Evolutionary conservation across 306 rosid species (phyloP).

Genomic region (Trifolium repens): DNA sequence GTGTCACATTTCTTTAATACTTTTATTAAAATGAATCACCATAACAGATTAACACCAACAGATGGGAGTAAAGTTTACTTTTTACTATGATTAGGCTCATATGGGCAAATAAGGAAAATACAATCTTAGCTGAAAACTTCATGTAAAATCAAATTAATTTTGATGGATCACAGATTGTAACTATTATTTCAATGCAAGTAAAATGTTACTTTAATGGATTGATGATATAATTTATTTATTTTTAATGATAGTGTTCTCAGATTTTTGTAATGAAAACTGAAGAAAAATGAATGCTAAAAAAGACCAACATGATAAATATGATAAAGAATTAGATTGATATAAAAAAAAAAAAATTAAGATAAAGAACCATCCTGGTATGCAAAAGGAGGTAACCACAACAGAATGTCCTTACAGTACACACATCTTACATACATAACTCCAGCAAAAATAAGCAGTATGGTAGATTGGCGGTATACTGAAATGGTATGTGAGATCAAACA

Average conservation of each 20-base stretch:
- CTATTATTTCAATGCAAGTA: not conserved
- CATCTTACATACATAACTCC: too few species aligned
- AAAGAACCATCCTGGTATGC: not conserved
- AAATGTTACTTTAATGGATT: not conserved
- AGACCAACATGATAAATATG: not conserved
- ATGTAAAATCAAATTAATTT: not conserved
- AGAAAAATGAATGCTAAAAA: too few species aligned
- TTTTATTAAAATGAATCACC: not conserved
- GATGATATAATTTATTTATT: too few species aligned
- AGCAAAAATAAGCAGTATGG: not conserved
- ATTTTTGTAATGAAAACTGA: not conserved
- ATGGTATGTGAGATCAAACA: not conserved
- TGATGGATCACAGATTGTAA: not conserved
- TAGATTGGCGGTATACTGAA: not conserved
- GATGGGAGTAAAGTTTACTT: not conserved
- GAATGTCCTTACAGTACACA: too few species aligned
- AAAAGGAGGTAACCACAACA: not conserved
- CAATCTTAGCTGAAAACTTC: not conserved
- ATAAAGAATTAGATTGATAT: not conserved
- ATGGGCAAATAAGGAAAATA: not conserved
- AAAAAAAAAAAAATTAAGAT: too few species aligned
- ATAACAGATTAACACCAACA: not conserved
- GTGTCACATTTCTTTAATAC: not conserved
- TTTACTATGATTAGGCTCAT: not conserved
- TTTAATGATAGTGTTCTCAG: not conserved